A percentile compares a stretch with the other conserved stretches of the same genome.
phyloP scores from a whole-genome alignment of 1,284 basidiomycete genomes.

The Chalciporus sp. region DNA sequence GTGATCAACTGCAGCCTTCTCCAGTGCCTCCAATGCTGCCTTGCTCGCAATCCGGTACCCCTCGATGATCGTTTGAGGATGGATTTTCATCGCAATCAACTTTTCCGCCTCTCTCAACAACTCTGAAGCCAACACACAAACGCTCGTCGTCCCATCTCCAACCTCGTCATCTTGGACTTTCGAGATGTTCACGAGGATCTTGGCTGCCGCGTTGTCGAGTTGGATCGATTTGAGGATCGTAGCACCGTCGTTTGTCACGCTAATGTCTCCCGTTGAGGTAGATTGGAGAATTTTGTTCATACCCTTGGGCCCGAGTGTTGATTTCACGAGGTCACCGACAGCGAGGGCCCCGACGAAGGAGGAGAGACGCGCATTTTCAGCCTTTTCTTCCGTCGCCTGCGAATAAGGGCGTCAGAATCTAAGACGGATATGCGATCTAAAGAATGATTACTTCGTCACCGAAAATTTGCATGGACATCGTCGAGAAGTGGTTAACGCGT shows the following conservation, averaged over 20 bases:
- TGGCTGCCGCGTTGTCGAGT: constrained; percentile 98
- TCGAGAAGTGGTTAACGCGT: background rate
- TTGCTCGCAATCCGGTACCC: constrained; percentile 93
- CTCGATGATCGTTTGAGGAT: constrained; percentile 99
- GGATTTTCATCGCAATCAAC: constrained; percentile 89
- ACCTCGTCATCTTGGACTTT: constrained; percentile 99
- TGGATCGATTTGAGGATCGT: constrained; percentile 98
- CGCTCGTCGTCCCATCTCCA: constrained; percentile 95
- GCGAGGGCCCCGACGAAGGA: constrained; percentile 98
- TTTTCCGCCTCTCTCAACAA: constrained; percentile 95
- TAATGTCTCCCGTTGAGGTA: constrained; percentile 88
- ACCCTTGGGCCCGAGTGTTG: constrained; percentile 96
- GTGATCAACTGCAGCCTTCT: constrained; percentile 83
- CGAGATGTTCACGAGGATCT: constrained; percentile 99
- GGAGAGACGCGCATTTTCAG: constrained; percentile 98
- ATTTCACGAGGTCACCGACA: constrained; percentile 97
- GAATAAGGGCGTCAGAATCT: constrained; percentile 12
- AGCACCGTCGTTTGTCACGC: constrained; percentile 98
- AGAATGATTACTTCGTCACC: constrained; percentile 38
- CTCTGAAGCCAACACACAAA: constrained; percentile 93
- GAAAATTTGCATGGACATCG: constrained; percentile 52
- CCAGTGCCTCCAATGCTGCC: constrained; percentile 85
- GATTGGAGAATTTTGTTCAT: constrained; percentile 98
- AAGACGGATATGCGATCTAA: background rate
- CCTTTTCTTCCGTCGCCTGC: constrained; percentile 95